Evolutionary conservation across 2,329 filamentous ascomycete species (phyloP).

Genomic region (Fusarium begoniae): DNA sequence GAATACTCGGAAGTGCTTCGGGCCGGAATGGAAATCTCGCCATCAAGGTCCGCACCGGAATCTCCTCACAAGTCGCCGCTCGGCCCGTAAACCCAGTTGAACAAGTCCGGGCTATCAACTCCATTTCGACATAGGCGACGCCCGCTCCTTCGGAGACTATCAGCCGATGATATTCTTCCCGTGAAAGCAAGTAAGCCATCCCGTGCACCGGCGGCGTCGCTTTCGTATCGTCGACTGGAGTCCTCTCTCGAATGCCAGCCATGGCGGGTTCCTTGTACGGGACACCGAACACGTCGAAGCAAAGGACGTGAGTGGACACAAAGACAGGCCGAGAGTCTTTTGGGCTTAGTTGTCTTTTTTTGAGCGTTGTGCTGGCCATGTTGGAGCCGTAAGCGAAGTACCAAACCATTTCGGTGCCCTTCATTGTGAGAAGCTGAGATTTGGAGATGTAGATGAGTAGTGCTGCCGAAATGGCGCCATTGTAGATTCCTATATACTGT

Average conservation of each 20-base stretch:
- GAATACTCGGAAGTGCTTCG: background rate
- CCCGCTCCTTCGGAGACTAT: background rate
- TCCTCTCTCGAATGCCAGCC: background rate
- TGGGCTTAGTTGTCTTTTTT: background rate
- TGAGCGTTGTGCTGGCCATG: background rate
- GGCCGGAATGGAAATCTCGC: background rate
- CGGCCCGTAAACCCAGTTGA: background rate
- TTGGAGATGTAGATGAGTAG: background rate
- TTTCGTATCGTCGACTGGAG: background rate
- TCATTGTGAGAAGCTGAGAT: background rate
- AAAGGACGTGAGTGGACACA: background rate
- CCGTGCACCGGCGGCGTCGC: background rate
- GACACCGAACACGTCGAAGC: background rate
- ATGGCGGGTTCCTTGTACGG: background rate
- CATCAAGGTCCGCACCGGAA: background rate
- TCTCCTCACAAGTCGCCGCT: background rate
- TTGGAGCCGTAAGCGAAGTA: background rate
- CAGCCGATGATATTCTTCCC: background rate
- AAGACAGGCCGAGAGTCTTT: background rate
- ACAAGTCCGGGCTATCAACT: background rate
- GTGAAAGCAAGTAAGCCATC: background rate
- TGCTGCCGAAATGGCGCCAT: background rate
- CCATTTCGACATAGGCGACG: background rate
- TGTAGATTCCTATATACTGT: background rate
- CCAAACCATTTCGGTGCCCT: background rate